Base-by-base conservation (phyloP, 305 asterid species). In the Rubia tinctorum region DNA sequence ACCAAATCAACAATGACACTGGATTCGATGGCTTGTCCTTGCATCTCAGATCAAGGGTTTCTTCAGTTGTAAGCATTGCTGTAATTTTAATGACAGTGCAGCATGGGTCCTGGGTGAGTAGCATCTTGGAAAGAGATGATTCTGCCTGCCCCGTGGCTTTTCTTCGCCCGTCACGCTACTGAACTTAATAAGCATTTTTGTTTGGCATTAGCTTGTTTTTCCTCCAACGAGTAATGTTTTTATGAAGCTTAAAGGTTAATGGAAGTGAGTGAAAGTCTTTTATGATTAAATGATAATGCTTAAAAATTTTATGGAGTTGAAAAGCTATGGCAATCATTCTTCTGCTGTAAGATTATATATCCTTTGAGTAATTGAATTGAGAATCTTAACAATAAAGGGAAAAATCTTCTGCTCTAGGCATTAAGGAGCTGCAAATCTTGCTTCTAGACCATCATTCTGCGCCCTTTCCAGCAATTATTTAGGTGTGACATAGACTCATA, bases 251-350 rank as follows among this genome's bases (percentile, higher is more conserved):
- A 9, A 43, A 67, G n/a, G 20, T n/a, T 67, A 42, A 11, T 6
- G 12, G n/a, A 44, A 20, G 42, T 45, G 13, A 14, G 8, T 68
- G 71, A 45, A 45, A 23, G 7, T 43, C 13, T 49, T 2, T 22
- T 68, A 12, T 34, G 22, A 45, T 23, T 22, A 17, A 68, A 20
- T 43, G 49, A 62, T 27, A 62, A 13, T 27, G 43, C n/a, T 61
- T 25, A 61, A 42, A 61, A 61, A 61, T 17, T 65, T 39, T 18
- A 0, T 65, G 69, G 69, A 65, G 71, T 27, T 68, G 6, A 44
- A 44, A 68, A n/a, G n/a, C 71, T 44, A 45, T 7, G 43, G 42
- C 13, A 27, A 68, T 4, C 23, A 14, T 20, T 25, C 22, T 27
- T 45, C 39, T 37, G 42, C 60, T 4, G 20, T 14, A 44, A 66